Conservation (phyloP, 805 yeast species). For the Candida oleophila region DNA sequence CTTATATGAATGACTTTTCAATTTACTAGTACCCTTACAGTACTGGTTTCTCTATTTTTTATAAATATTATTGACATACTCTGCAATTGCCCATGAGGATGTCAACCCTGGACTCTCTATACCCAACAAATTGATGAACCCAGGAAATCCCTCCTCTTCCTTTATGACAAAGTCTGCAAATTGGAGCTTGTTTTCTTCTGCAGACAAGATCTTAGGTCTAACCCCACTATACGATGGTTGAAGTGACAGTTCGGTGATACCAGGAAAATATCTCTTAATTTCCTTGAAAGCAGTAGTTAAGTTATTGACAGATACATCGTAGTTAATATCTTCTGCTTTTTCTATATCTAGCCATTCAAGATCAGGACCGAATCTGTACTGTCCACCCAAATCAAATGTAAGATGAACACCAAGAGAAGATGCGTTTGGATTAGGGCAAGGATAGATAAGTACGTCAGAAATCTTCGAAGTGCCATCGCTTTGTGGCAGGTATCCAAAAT, state of each 20-base stretch:
- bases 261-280: conserved; percentile 63
- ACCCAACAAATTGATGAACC: conserved; percentile 76
- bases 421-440: conserved; percentile 65
- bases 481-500: conserved; percentile 60
- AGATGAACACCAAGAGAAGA: conserved; percentile 87
- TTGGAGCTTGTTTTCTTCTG: conserved; percentile 30
- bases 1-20: too few relatives aligned
- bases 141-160: conserved; percentile 69
- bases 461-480: conserved; percentile 19
- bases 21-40: too few relatives aligned
- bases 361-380: conserved; percentile 84
- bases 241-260: conserved; percentile 49
- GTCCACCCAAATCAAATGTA: conserved; percentile 80
- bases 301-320: conserved; percentile 48
- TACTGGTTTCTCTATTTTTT: conserved; percentile 12
- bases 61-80: conserved; percentile 50
- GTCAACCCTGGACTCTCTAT: conserved; percentile 93
- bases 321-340: conserved; percentile 38
- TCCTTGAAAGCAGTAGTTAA: conserved; percentile 56
- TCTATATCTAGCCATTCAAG: conserved; percentile 63
- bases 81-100: conserved; percentile 77
- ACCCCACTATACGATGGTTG: conserved; percentile 77
- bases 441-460: conserved; percentile 54
- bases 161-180: conserved; percentile 75
- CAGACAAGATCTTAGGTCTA: conserved; percentile 68